phyloP scores from a whole-genome alignment of 306 rosid genomes.

The Crataegus laevigata region DNA sequence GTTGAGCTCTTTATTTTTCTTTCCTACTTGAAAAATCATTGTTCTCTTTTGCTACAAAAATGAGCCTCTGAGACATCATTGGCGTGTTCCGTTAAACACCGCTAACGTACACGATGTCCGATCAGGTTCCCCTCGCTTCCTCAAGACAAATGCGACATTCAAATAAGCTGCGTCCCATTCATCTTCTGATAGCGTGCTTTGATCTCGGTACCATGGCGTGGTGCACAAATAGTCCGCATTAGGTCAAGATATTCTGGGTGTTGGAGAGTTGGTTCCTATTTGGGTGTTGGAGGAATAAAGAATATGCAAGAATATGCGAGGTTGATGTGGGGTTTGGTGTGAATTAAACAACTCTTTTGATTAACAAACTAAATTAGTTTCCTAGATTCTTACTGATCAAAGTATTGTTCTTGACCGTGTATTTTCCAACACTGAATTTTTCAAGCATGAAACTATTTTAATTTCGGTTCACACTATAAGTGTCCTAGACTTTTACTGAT shows the following conservation, averaged over 20 bases:
- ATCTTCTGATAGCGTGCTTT: slow-evolving; percentile 42
- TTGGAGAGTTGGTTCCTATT: too few species aligned
- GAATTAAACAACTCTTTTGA: too few species aligned
- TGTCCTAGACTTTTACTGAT: too few species aligned
- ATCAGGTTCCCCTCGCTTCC: slow-evolving; percentile 71
- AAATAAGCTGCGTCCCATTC: slow-evolving; percentile 69
- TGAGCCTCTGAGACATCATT: background rate
- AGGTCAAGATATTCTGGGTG: slow-evolving; percentile 62
- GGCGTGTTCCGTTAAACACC: slow-evolving; percentile 1
- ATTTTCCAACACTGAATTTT: too few species aligned
- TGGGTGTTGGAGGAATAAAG: too few species aligned
- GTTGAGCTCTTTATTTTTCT: background rate
- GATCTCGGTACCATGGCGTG: slow-evolving; percentile 90
- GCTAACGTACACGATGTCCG: slow-evolving; percentile 36
- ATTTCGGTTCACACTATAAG: too few species aligned
- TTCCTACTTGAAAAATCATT: background rate
- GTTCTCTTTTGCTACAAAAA: background rate
- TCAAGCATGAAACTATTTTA: too few species aligned
- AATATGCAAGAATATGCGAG: too few species aligned
- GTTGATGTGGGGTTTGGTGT: too few species aligned
- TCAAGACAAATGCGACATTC: slow-evolving; percentile 48
- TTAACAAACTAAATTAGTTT: too few species aligned
- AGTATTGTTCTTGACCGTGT: too few species aligned
- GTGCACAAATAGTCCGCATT: slow-evolving; percentile 85
- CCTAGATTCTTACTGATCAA: too few species aligned